A percentile compares a stretch with the other conserved stretches of the same genome.
Evolutionary conservation across 73 alveolate species (phyloP).

Genomic region (Blepharisma stoltei): DNA sequence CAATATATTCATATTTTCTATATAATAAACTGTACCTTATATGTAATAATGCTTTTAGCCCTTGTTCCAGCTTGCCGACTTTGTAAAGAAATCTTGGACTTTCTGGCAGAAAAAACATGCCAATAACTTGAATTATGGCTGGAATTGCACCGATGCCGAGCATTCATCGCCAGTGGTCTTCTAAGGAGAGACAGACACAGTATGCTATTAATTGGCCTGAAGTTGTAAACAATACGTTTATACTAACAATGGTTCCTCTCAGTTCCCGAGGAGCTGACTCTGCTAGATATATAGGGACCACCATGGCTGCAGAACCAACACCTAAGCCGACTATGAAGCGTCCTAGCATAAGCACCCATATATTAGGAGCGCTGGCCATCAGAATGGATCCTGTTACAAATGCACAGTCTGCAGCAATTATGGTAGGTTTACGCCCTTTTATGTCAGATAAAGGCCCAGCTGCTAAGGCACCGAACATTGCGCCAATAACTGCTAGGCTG

Average conservation of each 20-base stretch:
- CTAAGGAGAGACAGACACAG: background rate
- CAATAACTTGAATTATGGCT: background rate
- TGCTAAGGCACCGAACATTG: background rate
- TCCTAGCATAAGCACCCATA: background rate
- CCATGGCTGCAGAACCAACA: slow-evolving; percentile 4
- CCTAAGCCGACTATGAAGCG: background rate
- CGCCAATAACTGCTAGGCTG: background rate
- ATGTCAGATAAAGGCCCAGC: background rate
- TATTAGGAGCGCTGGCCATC: background rate
- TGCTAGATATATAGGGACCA: slow-evolving; percentile 1
- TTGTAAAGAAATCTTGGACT: slow-evolving; percentile 1
- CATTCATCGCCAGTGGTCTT: background rate
- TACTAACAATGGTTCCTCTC: background rate
- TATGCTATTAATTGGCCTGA: background rate
- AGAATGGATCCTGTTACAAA: background rate
- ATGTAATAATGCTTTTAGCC: background rate
- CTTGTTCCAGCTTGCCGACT: background rate
- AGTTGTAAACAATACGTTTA: background rate
- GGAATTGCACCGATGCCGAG: slow-evolving; percentile 10
- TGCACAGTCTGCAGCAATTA: background rate
- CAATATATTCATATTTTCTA: background rate
- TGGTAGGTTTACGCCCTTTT: slow-evolving; percentile 9
- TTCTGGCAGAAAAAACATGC: slow-evolving; percentile 2
- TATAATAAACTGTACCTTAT: background rate
- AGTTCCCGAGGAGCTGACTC: background rate